Base-by-base conservation (phyloP, 2,329 filamentous ascomycete genomes). In the Pyrenochaeta sp. region DNA sequence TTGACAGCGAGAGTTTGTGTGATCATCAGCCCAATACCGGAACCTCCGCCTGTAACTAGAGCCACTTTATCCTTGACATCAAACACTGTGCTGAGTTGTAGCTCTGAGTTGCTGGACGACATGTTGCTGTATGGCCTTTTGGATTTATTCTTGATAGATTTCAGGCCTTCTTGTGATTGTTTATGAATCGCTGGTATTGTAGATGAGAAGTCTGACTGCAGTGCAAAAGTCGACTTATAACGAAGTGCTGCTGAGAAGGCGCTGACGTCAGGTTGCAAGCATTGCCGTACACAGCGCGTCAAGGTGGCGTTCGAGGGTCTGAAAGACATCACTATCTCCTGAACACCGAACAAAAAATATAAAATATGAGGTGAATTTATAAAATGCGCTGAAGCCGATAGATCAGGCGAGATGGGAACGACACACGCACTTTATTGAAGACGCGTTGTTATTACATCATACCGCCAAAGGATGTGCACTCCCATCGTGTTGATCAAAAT, bases 1-100 rank as follows among this genome's bases (percentile, higher is more conserved):
- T 81, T 81, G 40, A 81, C 78, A 10, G 79, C 75, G 35, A 81
- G 76, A 1, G 78, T 75, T 60, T 81, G 79, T 15, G 75, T 75
- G 35, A 75, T 69, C 79, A 82, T 82, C 51, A 81, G 59, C 18
- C 79, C 79, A 54, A 82, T 81, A 11, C 79, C 79, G 6, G 72
- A 76, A 32, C 79, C 79, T 45, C 78, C 79, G 31, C 79, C 79
- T 2, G 77, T 78, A 2, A 79, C 71, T 15, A 81, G 63, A 9
- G 77, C 78, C 6, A 75, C 69, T 53, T 74, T 74, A 63, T 67
- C 67, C 54, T 76, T 76, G 53, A 76, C 71, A 63, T 73, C 67
- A 60, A 76, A 75, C 27, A 75, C 67, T 37, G 70, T 53, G 35
- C 58, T 58, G 17, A 75, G 62, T 58, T 69, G 60, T 36, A 75